Base-by-base conservation (phyloP, 129 eudicot species). In the Ambrosia artemisiifolia region DNA sequence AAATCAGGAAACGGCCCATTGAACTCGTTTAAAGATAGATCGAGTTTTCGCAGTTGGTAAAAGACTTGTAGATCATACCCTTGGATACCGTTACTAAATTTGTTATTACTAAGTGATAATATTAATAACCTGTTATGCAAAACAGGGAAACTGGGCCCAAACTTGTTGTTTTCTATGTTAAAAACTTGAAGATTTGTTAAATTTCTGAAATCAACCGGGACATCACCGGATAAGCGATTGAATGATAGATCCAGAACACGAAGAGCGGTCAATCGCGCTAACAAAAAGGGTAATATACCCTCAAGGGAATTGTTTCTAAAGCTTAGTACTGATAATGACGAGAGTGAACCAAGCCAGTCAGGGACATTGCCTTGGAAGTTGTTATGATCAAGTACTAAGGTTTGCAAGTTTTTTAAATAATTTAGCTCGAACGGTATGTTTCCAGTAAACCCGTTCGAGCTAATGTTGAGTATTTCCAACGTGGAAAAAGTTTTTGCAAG, bases 91-190 rank as follows among this genome's bases (percentile, higher is more conserved):
- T 80, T 80, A 12, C 69, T 63, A 64, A 91, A 91, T 40, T 53
- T 70, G 75, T 91, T 91, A 14, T 49, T 73, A 40, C 81, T 82
- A 3, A 91, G 81, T 0, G 82, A 81, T 36, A 91, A 71, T 64
- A 80, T 79, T 1, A 91, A 78, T 69, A 91, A 6, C 70, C 83
- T 76, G 56, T 65, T 69, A 67, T 81, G 83, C 59, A 83, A 53
- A 72, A 24, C 70, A 1, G 97, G 97, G 60, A 91, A 88, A 16
- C 86, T 77, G 4, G 97, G 97, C 43, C 97, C 97, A 63, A 88
- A 67, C 9, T 28, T 69, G 63, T 92, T 92, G 56, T 70, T 73
- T 42, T 71, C 94, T 50, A 92, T 44, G 72, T 86, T 75, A 62
- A 92, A 80, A 54, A 85, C 83, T 75, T 86, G 95, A 71, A 92